Percentiles rank a stretch among this genome's conserved stretches.
Conservation (phyloP, 164 flowering plant species). For the Annona cherimola region DNA sequence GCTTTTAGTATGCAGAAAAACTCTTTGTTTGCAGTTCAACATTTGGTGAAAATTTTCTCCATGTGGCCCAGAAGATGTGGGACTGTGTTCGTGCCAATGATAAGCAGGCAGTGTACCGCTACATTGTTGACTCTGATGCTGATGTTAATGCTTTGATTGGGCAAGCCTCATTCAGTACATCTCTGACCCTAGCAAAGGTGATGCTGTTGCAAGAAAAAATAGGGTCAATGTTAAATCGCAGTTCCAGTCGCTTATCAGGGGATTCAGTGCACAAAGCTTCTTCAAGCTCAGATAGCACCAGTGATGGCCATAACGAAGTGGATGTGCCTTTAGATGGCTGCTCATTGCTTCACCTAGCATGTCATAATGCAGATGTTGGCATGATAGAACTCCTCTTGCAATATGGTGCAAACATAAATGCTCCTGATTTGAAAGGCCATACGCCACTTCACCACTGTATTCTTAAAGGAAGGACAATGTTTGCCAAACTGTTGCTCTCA, state of each 20-base stretch:
- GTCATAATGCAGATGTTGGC: slow-evolving; percentile 68
- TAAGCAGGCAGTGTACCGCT: slow-evolving; percentile 69
- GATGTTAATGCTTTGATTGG: slow-evolving; percentile 59
- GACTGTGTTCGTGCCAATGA: slow-evolving; percentile 65
- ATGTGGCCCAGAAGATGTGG: slow-evolving; percentile 64
- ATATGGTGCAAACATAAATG: slow-evolving; percentile 71
- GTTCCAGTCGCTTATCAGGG: slow-evolving; percentile 9
- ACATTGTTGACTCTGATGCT: slow-evolving; percentile 51
- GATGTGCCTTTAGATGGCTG: slow-evolving; percentile 50
- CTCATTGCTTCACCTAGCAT: slow-evolving; percentile 81
- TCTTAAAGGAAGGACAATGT: slow-evolving; percentile 35
- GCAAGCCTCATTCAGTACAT: slow-evolving; percentile 29
- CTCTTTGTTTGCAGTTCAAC: slow-evolving; percentile 52
- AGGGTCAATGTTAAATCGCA: slow-evolving; percentile 18
- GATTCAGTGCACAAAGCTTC: slow-evolving; percentile 26
- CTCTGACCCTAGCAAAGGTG: slow-evolving; percentile 46
- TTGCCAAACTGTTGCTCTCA: slow-evolving; percentile 54
- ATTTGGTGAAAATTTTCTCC: slow-evolving; percentile 26
- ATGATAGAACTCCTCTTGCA: slow-evolving; percentile 95
- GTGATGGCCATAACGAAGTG: slow-evolving; percentile 22
- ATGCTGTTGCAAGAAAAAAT: slow-evolving; percentile 58
- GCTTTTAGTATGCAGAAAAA: slow-evolving; percentile 71
- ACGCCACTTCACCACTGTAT: slow-evolving; percentile 77
- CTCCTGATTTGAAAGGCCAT: slow-evolving; percentile 55
- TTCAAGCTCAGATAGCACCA: slow-evolving; percentile 16